Percentiles rank a stretch among this genome's conserved stretches.
Conservation (phyloP, 768 basidiomycete genomes). For the Russula sp. region DNA sequence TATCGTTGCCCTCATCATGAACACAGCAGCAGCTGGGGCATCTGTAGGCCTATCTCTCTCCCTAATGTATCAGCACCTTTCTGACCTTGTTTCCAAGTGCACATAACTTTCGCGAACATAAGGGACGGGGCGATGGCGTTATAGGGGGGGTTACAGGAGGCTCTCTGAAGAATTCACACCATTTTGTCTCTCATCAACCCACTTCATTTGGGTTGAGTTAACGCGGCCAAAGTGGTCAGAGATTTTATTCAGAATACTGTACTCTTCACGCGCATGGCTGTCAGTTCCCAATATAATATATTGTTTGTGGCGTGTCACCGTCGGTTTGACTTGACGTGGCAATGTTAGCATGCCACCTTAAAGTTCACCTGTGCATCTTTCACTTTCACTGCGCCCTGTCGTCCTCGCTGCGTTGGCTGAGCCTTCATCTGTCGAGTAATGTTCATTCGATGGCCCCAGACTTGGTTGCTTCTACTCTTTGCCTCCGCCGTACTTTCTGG, state of each 20-base stretch:
- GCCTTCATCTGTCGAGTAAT: not conserved
- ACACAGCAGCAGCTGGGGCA: slow-evolving; percentile 27
- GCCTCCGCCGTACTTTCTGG: slow-evolving; percentile 29
- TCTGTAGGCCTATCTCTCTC: not conserved
- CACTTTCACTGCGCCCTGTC: not conserved
- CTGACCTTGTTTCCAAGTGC: slow-evolving; percentile 11
- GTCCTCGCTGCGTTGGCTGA: not conserved
- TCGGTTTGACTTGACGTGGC: no score
- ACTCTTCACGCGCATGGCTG: not conserved
- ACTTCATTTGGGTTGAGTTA: not conserved
- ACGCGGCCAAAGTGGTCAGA: not conserved
- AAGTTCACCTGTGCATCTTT: no score
- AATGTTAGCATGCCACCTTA: no score
- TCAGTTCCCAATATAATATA: slow-evolving; percentile 10
- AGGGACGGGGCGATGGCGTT: not conserved
- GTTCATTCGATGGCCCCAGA: slow-evolving; percentile 9
- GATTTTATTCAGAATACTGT: not conserved
- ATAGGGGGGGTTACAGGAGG: not conserved
- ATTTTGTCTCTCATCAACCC: not conserved
- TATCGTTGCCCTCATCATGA: slow-evolving; percentile 49
- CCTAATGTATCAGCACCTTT: not conserved
- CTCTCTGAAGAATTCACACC: not conserved
- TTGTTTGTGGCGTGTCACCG: not conserved
- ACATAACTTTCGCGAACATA: not conserved
- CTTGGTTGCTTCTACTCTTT: slow-evolving; percentile 13